Evolutionary conservation across 192 early-diverging fungal species (phyloP).

Genomic region (Coemansia sp.): DNA sequence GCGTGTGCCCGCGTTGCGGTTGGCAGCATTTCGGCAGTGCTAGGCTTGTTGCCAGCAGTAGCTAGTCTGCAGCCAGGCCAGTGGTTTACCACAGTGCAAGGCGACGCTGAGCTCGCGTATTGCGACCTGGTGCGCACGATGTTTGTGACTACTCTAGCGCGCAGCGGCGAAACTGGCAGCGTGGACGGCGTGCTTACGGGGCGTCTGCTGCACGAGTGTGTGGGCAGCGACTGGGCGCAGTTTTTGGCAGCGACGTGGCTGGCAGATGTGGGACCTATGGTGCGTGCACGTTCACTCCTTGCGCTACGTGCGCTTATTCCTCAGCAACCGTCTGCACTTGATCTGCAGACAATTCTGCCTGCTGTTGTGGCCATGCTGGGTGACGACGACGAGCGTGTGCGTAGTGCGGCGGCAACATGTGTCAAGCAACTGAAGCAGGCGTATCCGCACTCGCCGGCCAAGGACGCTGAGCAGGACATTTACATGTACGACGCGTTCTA

Average conservation of each 20-base stretch:
- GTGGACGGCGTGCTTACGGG: slow-evolving; percentile 35
- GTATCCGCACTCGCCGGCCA: slow-evolving; percentile 18
- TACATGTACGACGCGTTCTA: slow-evolving; percentile 65
- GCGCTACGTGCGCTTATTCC: slow-evolving; percentile 57
- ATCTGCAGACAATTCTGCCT: slow-evolving; percentile 73
- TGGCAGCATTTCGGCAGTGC: slow-evolving; percentile 17
- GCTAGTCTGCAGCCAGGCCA: slow-evolving; percentile 13
- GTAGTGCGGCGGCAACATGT: slow-evolving; percentile 64
- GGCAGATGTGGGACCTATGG: background rate
- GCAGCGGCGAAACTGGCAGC: slow-evolving; percentile 10
- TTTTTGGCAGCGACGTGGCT: slow-evolving; percentile 44
- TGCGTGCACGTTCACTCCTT: slow-evolving; percentile 47
- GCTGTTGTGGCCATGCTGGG: slow-evolving; percentile 66
- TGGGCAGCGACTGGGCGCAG: slow-evolving; percentile 46
- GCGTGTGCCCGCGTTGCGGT: slow-evolving; percentile 12
- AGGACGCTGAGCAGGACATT: slow-evolving; percentile 29
- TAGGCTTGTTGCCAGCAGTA: slow-evolving; percentile 11
- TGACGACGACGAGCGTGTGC: slow-evolving; percentile 59
- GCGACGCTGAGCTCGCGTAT: slow-evolving; percentile 10
- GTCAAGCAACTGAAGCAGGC: slow-evolving; percentile 54
- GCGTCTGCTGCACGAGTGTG: slow-evolving; percentile 24
- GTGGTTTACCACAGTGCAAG: slow-evolving; percentile 24
- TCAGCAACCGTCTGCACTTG: slow-evolving; percentile 23
- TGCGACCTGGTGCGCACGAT: slow-evolving; percentile 20
- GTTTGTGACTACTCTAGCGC: slow-evolving; percentile 14